phyloP scores from a whole-genome alignment of 805 yeast genomes.

The Myxozyma monticola region DNA sequence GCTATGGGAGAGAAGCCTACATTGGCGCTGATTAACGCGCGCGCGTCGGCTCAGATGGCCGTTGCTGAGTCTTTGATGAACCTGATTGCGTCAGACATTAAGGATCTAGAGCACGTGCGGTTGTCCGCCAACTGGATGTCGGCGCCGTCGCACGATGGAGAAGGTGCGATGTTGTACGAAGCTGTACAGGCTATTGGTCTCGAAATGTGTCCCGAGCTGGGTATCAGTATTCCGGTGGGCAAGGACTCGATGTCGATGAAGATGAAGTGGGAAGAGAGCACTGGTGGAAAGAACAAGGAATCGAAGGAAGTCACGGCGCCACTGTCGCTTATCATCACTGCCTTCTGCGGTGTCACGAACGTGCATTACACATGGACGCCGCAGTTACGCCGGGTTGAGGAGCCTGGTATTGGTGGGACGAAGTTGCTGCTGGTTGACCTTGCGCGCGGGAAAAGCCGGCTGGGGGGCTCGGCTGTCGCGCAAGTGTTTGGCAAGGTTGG shows the following conservation, averaged over 20 bases:
- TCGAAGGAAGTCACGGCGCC: slow-evolving; percentile 92
- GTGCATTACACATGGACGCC: slow-evolving; percentile 97
- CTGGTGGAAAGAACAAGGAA: slow-evolving; percentile 40
- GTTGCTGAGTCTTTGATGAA: slow-evolving; percentile 94
- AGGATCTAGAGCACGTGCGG: slow-evolving; percentile 70
- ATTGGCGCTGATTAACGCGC: slow-evolving; percentile 80
- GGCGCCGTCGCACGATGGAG: slow-evolving; percentile 91
- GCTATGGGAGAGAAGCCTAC: slow-evolving; percentile 97
- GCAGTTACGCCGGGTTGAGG: slow-evolving; percentile 52
- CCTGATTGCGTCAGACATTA: slow-evolving; percentile 84
- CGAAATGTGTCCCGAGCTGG: slow-evolving; percentile 91
- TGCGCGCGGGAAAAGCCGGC: slow-evolving; percentile 54
- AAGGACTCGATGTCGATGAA: slow-evolving; percentile 98
- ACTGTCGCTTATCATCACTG: slow-evolving; percentile 82
- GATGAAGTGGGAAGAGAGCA: slow-evolving; percentile 79
- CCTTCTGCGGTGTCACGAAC: slow-evolving; percentile 82
- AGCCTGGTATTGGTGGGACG: slow-evolving; percentile 43
- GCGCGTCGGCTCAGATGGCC: slow-evolving; percentile 91
- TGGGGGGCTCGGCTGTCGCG: slow-evolving; percentile 94
- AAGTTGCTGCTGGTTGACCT: slow-evolving; percentile 78
- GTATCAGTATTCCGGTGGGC: slow-evolving; percentile 93
- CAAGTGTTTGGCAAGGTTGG: slow-evolving; percentile 93
- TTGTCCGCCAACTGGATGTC: slow-evolving; percentile 99
- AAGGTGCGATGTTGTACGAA: slow-evolving; percentile 90
- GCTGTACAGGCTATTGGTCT: slow-evolving; percentile 96